Evolutionary conservation across 352 stramenopile genomes (phyloP).

Genomic region (Chrysophaeum taylorii): DNA sequence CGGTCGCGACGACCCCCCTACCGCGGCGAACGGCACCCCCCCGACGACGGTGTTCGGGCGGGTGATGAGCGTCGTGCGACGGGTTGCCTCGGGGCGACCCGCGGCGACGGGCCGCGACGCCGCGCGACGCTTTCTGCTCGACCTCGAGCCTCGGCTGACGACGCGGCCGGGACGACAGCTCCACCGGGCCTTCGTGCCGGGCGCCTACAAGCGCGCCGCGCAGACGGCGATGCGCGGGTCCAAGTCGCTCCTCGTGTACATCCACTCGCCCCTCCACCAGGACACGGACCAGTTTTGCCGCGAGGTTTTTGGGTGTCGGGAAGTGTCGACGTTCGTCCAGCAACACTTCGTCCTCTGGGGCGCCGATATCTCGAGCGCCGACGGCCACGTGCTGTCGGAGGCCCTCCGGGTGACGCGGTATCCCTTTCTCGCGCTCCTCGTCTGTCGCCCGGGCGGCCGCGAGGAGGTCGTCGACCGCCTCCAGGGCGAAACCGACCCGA

Average conservation of each 20-base stretch:
- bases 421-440: neutral
- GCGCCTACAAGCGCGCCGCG: slow-evolving; percentile 26
- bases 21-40: no score
- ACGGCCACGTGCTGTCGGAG: neutral
- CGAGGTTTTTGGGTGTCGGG: neutral
- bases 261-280: slow-evolving; percentile 30
- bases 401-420: neutral
- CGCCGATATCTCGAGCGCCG: neutral
- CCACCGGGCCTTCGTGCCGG: slow-evolving; percentile 2
- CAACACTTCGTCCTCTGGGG: neutral
- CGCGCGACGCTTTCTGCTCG: neutral
- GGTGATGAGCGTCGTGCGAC: no score
- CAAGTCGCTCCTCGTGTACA: slow-evolving; percentile 32
- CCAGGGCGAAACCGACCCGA: neutral
- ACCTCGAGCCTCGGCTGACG: no score
- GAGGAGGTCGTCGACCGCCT: neutral
- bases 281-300: slow-evolving; percentile 29
- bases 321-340: neutral
- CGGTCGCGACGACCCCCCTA: no score
- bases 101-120: no score
- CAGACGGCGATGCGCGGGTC: slow-evolving; percentile 21
- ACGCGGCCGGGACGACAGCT: no score
- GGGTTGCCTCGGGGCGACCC: no score
- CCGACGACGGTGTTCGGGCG: no score
- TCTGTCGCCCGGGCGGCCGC: neutral